A percentile compares a stretch with the other conserved stretches of the same genome.
Evolutionary conservation across 495 filamentous ascomycete genomes (phyloP).

Genomic region (Podospora didyma): DNA sequence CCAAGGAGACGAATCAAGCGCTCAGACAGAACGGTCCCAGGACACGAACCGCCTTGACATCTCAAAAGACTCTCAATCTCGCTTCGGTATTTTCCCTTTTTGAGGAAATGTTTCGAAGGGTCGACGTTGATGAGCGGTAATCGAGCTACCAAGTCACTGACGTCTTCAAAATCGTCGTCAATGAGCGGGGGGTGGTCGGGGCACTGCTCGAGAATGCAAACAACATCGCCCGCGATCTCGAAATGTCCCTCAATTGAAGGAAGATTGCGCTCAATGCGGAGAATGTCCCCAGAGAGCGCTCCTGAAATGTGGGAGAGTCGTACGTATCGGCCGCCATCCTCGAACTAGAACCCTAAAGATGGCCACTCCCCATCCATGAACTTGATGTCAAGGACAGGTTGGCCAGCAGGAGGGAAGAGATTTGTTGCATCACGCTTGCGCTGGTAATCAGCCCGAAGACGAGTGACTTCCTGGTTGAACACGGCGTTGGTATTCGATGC

Average conservation of each 20-base stretch:
- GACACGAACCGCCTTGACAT: conserved; percentile 26
- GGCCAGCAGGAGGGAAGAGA: conserved; percentile 2
- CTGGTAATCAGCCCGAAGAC: conserved; percentile 5
- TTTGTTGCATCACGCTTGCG: background rate
- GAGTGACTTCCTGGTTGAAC: background rate
- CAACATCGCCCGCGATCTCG: conserved; percentile 24
- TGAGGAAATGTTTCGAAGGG: conserved; percentile 23
- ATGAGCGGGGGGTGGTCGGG: background rate
- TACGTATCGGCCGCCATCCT: conserved; percentile 9
- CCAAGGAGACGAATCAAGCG: conserved; percentile 24
- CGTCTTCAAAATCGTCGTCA: conserved; percentile 25
- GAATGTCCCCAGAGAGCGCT: conserved; percentile 26
- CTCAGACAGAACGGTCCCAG: conserved; percentile 14
- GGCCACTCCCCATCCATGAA: background rate
- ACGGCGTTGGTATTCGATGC: no score
- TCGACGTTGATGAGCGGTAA: conserved; percentile 23
- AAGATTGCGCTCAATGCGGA: conserved; percentile 19
- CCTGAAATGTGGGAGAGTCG: conserved; percentile 21
- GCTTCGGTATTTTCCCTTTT: conserved; percentile 27
- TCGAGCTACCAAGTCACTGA: conserved; percentile 5
- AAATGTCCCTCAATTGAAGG: conserved; percentile 5
- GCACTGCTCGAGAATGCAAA: conserved; percentile 8
- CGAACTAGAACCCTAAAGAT: background rate
- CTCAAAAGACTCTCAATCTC: conserved; percentile 27
- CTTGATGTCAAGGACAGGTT: conserved; percentile 2